Conservation (phyloP, 2,329 filamentous ascomycete genomes). For the Colletotrichum aenigma region DNA sequence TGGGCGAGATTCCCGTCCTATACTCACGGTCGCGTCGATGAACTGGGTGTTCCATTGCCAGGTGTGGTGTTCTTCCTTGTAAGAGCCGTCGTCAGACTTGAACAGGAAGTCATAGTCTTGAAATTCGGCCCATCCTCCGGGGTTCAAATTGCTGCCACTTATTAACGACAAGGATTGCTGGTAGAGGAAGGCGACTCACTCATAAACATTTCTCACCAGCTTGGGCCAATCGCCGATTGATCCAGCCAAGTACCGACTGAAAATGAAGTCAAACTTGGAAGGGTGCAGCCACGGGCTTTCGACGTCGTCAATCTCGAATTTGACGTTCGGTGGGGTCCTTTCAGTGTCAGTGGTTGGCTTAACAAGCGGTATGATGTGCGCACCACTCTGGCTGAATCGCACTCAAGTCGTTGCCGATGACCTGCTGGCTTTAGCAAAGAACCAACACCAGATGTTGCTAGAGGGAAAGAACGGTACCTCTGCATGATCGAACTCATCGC, state of each 20-base stretch:
- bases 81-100: conserved; percentile 30
- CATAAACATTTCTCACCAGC: neutral
- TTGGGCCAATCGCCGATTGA: neutral
- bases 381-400: conserved; percentile 1
- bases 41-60: conserved; percentile 25
- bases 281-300: conserved; percentile 49
- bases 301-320: conserved; percentile 70
- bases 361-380: neutral
- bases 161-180: neutral
- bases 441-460: accelerated
- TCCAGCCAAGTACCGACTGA: conserved; percentile 18
- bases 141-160: conserved; percentile 31
- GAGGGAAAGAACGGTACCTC: neutral
- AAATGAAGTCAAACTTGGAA: conserved; percentile 37
- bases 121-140: conserved; percentile 39
- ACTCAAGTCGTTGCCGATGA: conserved; percentile 14
- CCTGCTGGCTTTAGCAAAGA: neutral
- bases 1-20: conserved; percentile 26
- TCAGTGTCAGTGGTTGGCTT: neutral
- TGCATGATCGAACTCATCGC: neutral
- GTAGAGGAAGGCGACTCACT: neutral
- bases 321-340: conserved; percentile 64
- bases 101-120: conserved; percentile 29
- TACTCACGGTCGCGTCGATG: conserved; percentile 14
- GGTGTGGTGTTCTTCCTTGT: conserved; percentile 24